phyloP scores from a whole-genome alignment of 2,329 filamentous ascomycete species.

The Alternaria arbusti region DNA sequence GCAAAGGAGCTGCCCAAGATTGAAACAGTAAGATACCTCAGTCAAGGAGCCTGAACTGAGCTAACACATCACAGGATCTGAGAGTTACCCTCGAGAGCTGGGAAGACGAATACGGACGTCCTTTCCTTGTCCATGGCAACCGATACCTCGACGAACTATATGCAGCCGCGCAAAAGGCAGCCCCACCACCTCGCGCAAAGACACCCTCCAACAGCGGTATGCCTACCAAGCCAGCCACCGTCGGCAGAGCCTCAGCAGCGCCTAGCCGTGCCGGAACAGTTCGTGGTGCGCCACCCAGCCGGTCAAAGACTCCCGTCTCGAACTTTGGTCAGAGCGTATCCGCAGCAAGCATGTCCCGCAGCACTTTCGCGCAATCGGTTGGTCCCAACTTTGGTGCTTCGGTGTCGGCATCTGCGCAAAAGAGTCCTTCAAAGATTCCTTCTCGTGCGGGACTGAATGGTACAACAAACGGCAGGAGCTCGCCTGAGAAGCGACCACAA shows the following conservation, averaged over 20 bases:
- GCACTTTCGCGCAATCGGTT: conserved; percentile 47
- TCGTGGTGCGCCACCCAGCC: conserved; percentile 48
- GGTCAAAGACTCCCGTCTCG: conserved; percentile 53
- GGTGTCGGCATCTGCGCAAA: conserved; percentile 38
- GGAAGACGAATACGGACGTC: conserved; percentile 92
- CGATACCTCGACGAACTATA: conserved; percentile 88
- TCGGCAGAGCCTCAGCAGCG: conserved; percentile 40
- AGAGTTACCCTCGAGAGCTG: conserved; percentile 80
- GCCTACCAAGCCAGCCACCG: conserved; percentile 35
- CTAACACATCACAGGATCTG: conserved; percentile 58
- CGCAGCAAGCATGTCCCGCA: conserved; percentile 41
- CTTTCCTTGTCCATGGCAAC: conserved; percentile 91
- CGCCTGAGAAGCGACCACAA: conserved; percentile 69
- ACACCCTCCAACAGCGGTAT: conserved; percentile 66
- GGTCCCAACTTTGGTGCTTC: conserved; percentile 33
- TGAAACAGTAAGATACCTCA: conserved; percentile 59
- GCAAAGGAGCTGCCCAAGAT: conserved; percentile 95
- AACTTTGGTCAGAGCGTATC: conserved; percentile 31
- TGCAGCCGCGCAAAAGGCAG: conserved; percentile 63
- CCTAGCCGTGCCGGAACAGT: conserved; percentile 48
- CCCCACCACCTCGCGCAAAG: conserved; percentile 72
- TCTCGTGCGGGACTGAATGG: conserved; percentile 72
- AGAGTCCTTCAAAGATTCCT: conserved; percentile 73
- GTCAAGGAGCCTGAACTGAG: not conserved
- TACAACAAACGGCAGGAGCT: conserved; percentile 76